phyloP scores from a whole-genome alignment of 192 early-diverging fungal genomes.

The Coemansia umbellata region DNA sequence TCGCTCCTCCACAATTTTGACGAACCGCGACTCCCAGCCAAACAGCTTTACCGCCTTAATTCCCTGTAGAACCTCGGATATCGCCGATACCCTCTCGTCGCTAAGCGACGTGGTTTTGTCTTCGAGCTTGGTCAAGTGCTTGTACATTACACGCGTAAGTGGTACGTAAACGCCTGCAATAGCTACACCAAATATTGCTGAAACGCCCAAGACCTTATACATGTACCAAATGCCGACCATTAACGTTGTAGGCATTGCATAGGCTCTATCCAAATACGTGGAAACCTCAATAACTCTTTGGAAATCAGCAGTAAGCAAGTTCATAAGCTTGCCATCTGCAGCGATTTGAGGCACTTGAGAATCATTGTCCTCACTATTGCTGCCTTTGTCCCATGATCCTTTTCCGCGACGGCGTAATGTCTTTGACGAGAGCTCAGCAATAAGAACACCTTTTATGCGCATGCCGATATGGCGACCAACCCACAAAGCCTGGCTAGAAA shows the following conservation, averaged over 20 bases:
- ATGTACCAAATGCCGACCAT: constrained; percentile 66
- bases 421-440: constrained; percentile 63
- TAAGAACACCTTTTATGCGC: constrained; percentile 54
- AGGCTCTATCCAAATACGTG: constrained; percentile 57
- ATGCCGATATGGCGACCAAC: constrained; percentile 61
- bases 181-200: constrained; percentile 70
- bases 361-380: constrained; percentile 6
- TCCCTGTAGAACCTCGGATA: constrained; percentile 82
- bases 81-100: constrained; percentile 71
- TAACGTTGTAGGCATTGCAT: constrained; percentile 60
- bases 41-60: constrained; percentile 92
- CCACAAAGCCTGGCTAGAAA: constrained; percentile 56
- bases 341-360: constrained; percentile 10
- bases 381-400: constrained; percentile 46
- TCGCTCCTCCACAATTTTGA: constrained; percentile 58
- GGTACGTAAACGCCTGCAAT: constrained; percentile 62
- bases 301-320: constrained; percentile 69
- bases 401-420: constrained; percentile 56
- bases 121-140: constrained; percentile 54
- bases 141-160: constrained; percentile 52
- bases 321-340: constrained; percentile 66
- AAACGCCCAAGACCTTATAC: constrained; percentile 70
- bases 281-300: constrained; percentile 57
- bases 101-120: constrained; percentile 53
- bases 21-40: constrained; percentile 75